A percentile compares a stretch with the other conserved stretches of the same genome.
These are phyloP conservation scores for Zymoseptoria brevis DNA, from an alignment of 2,329 filamentous ascomycete species.

Conservation along the genomic window DNA sequence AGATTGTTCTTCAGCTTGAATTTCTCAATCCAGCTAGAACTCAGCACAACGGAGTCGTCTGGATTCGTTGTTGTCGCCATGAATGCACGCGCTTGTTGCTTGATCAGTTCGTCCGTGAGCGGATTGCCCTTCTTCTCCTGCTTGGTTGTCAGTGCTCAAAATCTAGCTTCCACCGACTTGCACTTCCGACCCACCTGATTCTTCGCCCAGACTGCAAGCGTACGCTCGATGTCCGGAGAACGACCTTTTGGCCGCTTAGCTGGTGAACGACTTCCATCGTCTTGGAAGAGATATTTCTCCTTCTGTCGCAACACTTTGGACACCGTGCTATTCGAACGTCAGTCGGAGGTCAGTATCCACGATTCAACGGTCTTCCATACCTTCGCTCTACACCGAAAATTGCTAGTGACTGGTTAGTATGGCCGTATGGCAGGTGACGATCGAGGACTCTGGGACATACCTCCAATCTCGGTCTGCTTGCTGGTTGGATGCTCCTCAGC, in stretches of 20 bases:
- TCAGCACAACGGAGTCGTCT: constrained; percentile 66
- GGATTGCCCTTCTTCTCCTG: constrained; percentile 66
- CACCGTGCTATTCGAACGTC: constrained; percentile 63
- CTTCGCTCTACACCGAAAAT: constrained; percentile 96
- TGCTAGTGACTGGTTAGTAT: constrained; percentile 43
- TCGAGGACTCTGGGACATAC: constrained; percentile 39
- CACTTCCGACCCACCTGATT: constrained; percentile 42
- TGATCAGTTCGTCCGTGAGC: constrained; percentile 71
- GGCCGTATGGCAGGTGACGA: neutral
- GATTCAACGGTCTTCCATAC: constrained; percentile 44
- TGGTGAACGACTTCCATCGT: constrained; percentile 70
- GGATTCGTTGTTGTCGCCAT: constrained; percentile 55
- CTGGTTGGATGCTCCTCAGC: constrained; percentile 81
- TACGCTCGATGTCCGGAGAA: constrained; percentile 83
- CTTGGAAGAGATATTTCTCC: constrained; percentile 82
- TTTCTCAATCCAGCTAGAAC: constrained; percentile 77
- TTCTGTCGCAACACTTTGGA: constrained; percentile 93
- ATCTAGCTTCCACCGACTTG: neutral
- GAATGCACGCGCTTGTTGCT: constrained; percentile 77
- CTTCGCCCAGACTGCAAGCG: constrained; percentile 76
- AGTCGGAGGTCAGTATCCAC: constrained; percentile 3
- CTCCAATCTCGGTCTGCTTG: constrained; percentile 94
- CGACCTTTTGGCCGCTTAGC: constrained; percentile 78
- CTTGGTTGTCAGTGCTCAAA: neutral
- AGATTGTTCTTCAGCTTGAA: constrained; percentile 85